Evolutionary conservation across 495 filamentous ascomycete genomes (phyloP).

Genomic region (Filosporella fistucella): DNA sequence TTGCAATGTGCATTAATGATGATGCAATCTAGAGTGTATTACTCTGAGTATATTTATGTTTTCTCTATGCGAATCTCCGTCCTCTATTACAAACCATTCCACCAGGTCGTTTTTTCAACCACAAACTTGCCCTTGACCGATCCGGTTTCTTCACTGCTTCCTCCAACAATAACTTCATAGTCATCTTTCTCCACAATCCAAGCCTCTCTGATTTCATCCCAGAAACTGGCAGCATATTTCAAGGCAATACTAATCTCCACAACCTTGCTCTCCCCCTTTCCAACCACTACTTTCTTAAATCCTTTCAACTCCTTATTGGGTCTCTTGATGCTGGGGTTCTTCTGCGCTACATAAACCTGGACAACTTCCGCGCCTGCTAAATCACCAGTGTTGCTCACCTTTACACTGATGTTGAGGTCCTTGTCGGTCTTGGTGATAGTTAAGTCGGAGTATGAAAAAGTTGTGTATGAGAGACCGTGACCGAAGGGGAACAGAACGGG

Average conservation of each 20-base stretch:
- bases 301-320: constrained; percentile 76
- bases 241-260: constrained; percentile 40
- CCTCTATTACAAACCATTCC: constrained; percentile 43
- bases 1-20: too few species aligned
- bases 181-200: constrained; percentile 64
- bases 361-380: constrained; percentile 68
- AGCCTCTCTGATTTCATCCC: constrained; percentile 60
- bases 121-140: constrained; percentile 41
- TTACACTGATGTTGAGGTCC: constrained; percentile 54
- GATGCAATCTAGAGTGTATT: too few species aligned
- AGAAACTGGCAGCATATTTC: constrained; percentile 64
- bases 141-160: constrained; percentile 43
- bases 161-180: constrained; percentile 52
- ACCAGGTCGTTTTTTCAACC: constrained; percentile 54
- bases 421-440: constrained; percentile 37
- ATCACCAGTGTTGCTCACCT: constrained; percentile 63
- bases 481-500: constrained; percentile 75
- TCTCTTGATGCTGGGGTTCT: constrained; percentile 36
- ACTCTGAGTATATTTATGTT: too few species aligned
- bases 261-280: constrained; percentile 62
- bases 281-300: constrained; percentile 70
- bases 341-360: constrained; percentile 64
- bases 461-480: constrained; percentile 77
- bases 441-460: constrained; percentile 62
- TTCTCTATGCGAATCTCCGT: too few species aligned